These are phyloP conservation scores for Hibiscus mutabilis DNA, from an alignment of 345 rosid species.

Conservation along the genomic window DNA sequence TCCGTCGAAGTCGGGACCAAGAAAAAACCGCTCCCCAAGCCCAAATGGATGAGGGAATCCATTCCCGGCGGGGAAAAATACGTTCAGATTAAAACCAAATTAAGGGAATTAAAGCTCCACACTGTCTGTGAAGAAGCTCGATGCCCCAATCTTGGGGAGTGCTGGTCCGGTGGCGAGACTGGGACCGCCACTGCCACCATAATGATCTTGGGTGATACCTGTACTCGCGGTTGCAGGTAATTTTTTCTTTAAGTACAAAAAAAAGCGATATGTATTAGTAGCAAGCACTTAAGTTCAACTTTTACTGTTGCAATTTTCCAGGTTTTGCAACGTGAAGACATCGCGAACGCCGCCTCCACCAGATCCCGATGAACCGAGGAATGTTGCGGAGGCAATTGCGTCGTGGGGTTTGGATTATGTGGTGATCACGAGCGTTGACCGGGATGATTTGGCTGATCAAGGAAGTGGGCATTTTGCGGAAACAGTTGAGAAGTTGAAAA, in stretches of 20 bases:
- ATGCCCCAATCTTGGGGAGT: conserved; percentile 93
- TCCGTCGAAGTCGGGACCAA: conserved; percentile 95
- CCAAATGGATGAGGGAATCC: conserved; percentile 95
- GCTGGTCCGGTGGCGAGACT: conserved; percentile 99
- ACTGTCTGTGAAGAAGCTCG: conserved; percentile 97
- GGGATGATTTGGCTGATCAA: conserved; percentile 85
- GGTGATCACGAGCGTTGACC: conserved; percentile 86
- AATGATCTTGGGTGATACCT: conserved; percentile 93
- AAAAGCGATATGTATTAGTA: not conserved
- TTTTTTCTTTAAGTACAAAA: not conserved
- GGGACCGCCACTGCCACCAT: conserved; percentile 97
- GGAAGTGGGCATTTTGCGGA: conserved; percentile 79
- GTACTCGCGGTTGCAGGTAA: conserved; percentile 96
- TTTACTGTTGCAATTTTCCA: conserved; percentile 6
- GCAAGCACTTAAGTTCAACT: not conserved
- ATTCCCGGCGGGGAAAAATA: conserved; percentile 92
- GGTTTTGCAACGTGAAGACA: conserved; percentile 95
- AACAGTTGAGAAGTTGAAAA: conserved; percentile 75
- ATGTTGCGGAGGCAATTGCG: conserved; percentile 95
- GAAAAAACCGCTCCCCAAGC: conserved; percentile 92
- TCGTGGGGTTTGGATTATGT: conserved; percentile 95
- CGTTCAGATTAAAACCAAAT: conserved; percentile 89
- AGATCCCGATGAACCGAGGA: conserved; percentile 78
- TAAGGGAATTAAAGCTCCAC: conserved; percentile 85
- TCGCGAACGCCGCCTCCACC: conserved; percentile 94